phyloP scores from a whole-genome alignment of 2,329 filamentous ascomycete species.

The Calonectria pseudoturangicola region DNA sequence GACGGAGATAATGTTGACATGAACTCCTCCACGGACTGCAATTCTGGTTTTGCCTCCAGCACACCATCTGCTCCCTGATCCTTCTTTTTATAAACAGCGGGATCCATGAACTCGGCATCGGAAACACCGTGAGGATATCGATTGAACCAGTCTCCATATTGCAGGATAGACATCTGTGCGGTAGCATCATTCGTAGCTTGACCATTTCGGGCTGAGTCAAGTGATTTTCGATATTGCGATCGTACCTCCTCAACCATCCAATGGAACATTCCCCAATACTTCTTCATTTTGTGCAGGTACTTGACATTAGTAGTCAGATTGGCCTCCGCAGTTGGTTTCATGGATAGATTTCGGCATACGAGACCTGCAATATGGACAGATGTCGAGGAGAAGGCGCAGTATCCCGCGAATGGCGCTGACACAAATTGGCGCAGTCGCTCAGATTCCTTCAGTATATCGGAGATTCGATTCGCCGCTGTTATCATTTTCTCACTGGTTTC shows the following conservation, averaged over 20 bases:
- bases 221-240: constrained; percentile 88
- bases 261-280: constrained; percentile 98
- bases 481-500: constrained; percentile 86
- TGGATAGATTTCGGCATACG: constrained; percentile 86
- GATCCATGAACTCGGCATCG: constrained; percentile 87
- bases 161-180: constrained; percentile 81
- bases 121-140: constrained; percentile 95
- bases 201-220: constrained; percentile 85
- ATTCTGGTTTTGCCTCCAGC: constrained; percentile 89
- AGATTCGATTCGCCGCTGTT: constrained; percentile 90
- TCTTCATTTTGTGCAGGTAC: constrained; percentile 95
- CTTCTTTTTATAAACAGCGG: constrained; percentile 78
- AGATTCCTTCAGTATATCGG: constrained; percentile 86
- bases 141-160: constrained; percentile 98
- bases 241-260: constrained; percentile 96
- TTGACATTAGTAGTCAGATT: constrained; percentile 92
- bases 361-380: constrained; percentile 96
- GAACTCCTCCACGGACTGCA: constrained; percentile 97
- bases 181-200: constrained; percentile 69
- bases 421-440: constrained; percentile 81
- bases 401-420: constrained; percentile 93
- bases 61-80: constrained; percentile 91
- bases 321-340: constrained; percentile 86
- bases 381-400: constrained; percentile 93
- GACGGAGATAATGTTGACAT: constrained; percentile 86